Percentiles rank a stretch among this genome's conserved stretches.
Evolutionary conservation across 257 asterid species (phyloP).

Genomic region (Przewalskia tangutica): DNA sequence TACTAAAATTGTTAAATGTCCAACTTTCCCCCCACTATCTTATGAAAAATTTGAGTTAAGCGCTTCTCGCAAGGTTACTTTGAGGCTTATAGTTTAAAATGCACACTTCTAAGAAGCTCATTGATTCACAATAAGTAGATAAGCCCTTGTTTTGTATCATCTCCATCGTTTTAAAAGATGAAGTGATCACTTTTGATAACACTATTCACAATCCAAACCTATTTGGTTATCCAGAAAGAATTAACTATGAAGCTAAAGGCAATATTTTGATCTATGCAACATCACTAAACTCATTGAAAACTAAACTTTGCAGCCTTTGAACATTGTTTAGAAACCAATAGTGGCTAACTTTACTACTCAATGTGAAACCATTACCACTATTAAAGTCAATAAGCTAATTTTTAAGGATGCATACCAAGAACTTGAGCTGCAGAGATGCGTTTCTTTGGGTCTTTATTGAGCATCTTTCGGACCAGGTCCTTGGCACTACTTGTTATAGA

Average conservation of each 20-base stretch:
- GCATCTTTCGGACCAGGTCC: conserved; percentile 64
- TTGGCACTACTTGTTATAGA: conserved; percentile 58
- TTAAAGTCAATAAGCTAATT: background rate
- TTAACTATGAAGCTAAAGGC: background rate
- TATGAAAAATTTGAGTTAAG: background rate
- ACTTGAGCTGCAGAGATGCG: conserved; percentile 72
- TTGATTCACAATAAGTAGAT: background rate
- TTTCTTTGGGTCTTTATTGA: conserved; percentile 44
- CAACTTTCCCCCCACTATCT: background rate
- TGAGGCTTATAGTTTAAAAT: background rate
- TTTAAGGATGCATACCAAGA: conserved; percentile 39
- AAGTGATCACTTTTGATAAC: background rate
- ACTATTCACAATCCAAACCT: background rate
- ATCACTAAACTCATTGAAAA: background rate
- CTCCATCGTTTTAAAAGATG: background rate
- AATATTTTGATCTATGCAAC: background rate
- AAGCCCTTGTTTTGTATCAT: background rate
- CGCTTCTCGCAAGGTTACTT: background rate
- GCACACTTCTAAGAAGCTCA: background rate
- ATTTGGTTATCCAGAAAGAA: background rate
- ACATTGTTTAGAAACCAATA: background rate
- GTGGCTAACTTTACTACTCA: background rate
- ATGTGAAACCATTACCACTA: background rate
- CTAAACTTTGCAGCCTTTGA: background rate
- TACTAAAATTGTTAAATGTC: background rate